Base-by-base conservation (phyloP, 2,329 filamentous ascomycete species). In the Penicillium sp. region DNA sequence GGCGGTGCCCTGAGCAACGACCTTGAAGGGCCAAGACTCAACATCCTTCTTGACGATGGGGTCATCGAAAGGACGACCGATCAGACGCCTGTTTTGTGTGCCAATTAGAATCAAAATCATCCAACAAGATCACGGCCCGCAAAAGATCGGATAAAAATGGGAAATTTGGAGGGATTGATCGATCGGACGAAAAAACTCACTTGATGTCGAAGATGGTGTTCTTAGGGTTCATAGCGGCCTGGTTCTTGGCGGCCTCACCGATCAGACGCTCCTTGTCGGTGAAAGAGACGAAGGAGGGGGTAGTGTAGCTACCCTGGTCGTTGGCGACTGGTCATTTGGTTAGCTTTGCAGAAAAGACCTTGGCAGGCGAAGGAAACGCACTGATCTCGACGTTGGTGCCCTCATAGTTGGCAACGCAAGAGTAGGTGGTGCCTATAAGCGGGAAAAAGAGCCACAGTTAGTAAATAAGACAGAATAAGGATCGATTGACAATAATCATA, bases 141-240 rank as follows among this genome's bases (percentile, higher is more conserved):
- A 5, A 26, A 6, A 5, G 19, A 25, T n/a, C 16, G 40, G 33
- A 19, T 6, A 22, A 40, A 25, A 28, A 38, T 38, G 6, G 51
- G 4, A 26, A 16, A 16, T 35, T 22, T 16, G 14, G 16, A n/a
- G 5, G 11, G 6, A 37, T 37, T 25, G 40, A n/a, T 26, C 14
- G 43, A 35, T 25, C 45, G 55, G 49, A 6, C n/a, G 57, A 58
- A 59, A 83, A 83, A 59, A 83, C 90, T 83, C 82, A 95, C 93
- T 98, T 99, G 88, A 97, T 91, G 83, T 99, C 95, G 84, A 98
- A 99, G 83, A 99, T 87, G 74, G 95, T 99, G 87, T 98, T 98
- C 79, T 82, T 82, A 67, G 95, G 95, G 91, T 99, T 99, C 92
- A 98, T 97, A 77, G 95, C 94, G 78, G 94, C 95, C 89, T 97